Conservation (phyloP, 108 stramenopile species). For the Fistulifera solaris region DNA sequence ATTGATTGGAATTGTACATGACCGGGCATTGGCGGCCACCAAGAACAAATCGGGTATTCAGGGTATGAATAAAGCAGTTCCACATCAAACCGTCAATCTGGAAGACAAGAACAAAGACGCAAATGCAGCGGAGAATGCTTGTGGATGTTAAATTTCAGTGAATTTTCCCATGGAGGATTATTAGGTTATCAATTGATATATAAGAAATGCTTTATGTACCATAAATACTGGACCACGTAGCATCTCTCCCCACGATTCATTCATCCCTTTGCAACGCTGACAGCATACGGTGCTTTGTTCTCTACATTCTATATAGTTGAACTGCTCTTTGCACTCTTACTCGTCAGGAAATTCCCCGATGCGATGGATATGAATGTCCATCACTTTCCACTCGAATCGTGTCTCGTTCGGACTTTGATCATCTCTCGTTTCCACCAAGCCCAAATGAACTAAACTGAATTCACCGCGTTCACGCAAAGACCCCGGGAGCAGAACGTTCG, state of each 20-base stretch:
- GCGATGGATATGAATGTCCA: background rate
- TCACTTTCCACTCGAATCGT: background rate
- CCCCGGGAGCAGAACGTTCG: conserved; percentile 32
- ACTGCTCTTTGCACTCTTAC: no score
- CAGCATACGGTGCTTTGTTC: no score
- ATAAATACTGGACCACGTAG: no score
- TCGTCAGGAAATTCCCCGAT: background rate
- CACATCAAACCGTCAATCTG: conserved; percentile 25
- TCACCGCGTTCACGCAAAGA: conserved; percentile 40
- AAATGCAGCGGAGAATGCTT: conserved; percentile 22
- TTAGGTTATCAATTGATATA: no score
- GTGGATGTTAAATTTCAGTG: conserved; percentile 34
- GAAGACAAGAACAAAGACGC: conserved; percentile 17
- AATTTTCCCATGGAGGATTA: background rate
- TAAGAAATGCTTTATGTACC: no score
- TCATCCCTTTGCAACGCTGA: background rate
- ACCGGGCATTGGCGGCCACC: conserved; percentile 48
- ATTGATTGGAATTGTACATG: conserved; percentile 81
- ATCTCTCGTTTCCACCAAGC: conserved; percentile 6
- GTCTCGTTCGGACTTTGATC: no score
- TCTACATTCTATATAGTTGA: no score
- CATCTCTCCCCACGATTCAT: background rate
- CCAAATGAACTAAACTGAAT: conserved; percentile 35
- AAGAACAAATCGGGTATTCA: conserved; percentile 44
- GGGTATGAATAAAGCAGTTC: conserved; percentile 23